Evolutionary conservation across 2,329 filamentous ascomycete genomes (phyloP).

Genomic region (Sphaerulina vaccinii): DNA sequence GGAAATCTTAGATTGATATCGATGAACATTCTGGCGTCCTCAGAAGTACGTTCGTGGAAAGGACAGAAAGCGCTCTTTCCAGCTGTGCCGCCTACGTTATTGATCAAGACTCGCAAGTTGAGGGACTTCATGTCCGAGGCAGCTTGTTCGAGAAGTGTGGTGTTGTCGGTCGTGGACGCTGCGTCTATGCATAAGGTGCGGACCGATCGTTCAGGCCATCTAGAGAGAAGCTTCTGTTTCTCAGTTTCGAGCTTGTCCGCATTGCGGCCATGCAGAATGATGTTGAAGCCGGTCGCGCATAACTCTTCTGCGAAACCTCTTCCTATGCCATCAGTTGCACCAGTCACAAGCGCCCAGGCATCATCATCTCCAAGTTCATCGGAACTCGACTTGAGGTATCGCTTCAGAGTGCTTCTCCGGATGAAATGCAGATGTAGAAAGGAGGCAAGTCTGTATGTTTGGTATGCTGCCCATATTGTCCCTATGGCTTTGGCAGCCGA

Average conservation of each 20-base stretch:
- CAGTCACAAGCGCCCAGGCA: constrained; percentile 38
- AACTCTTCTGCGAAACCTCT: constrained; percentile 53
- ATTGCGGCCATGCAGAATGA: constrained; percentile 59
- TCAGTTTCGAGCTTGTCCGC: constrained; percentile 47
- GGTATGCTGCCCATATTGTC: constrained; percentile 21
- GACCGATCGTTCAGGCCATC: constrained; percentile 44
- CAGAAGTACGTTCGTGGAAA: constrained; percentile 39
- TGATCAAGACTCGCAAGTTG: constrained; percentile 55
- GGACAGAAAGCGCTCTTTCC: constrained; percentile 37
- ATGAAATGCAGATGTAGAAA: constrained; percentile 32
- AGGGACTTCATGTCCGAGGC: constrained; percentile 33
- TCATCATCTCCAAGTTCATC: constrained; percentile 3
- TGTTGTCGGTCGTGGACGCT: constrained; percentile 31
- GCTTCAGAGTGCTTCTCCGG: constrained; percentile 26
- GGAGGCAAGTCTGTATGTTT: constrained; percentile 23
- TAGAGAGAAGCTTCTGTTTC: constrained; percentile 40
- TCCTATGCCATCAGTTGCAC: constrained; percentile 58
- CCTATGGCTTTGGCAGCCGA: constrained; percentile 19
- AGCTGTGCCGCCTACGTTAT: constrained; percentile 54
- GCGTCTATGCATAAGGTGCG: constrained; percentile 36
- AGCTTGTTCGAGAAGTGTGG: constrained; percentile 43
- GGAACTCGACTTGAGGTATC: constrained; percentile 20
- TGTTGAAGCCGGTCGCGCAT: constrained; percentile 53
- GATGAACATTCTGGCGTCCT: constrained; percentile 45
- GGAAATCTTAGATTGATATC: constrained; percentile 54